Evolutionary conservation across 1,284 basidiomycete species (phyloP).

Genomic region (Coniferiporia sulphurascens): DNA sequence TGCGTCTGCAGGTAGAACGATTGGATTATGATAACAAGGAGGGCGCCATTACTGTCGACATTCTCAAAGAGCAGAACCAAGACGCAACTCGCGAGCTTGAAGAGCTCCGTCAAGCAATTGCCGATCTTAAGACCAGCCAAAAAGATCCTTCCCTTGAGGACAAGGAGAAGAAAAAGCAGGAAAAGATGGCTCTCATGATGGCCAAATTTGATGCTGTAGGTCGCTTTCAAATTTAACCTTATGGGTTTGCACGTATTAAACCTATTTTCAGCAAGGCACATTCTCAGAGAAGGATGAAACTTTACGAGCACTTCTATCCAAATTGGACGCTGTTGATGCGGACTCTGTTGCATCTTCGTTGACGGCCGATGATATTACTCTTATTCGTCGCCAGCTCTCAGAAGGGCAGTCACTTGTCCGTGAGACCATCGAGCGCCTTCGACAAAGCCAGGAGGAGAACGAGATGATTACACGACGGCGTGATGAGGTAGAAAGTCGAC

Average conservation of each 20-base stretch:
- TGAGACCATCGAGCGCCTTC: conserved; percentile 86
- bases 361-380: conserved; percentile 72
- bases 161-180: conserved; percentile 98
- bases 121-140: conserved; percentile 75
- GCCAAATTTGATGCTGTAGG: conserved; percentile 93
- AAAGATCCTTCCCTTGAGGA: conserved; percentile 88
- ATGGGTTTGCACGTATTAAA: not conserved
- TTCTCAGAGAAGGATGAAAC: conserved; percentile 95
- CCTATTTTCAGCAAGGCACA: conserved; percentile 63
- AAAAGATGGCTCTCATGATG: conserved; percentile 99
- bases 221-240: conserved; percentile 19
- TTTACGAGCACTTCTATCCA: conserved; percentile 76
- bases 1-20: conserved; percentile 87
- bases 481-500: conserved; percentile 84
- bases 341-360: conserved; percentile 51
- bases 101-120: conserved; percentile 79
- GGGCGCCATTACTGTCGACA: conserved; percentile 90
- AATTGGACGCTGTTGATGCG: conserved; percentile 75
- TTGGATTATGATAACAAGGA: conserved; percentile 97
- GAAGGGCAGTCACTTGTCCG: conserved; percentile 85
- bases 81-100: conserved; percentile 89
- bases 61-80: conserved; percentile 91
- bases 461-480: conserved; percentile 80
- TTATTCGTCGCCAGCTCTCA: conserved; percentile 81
- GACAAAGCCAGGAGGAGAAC: conserved; percentile 89